These are phyloP conservation scores for Rubia tinctorum DNA, from an alignment of 305 asterid species.

Conservation along the genomic window DNA sequence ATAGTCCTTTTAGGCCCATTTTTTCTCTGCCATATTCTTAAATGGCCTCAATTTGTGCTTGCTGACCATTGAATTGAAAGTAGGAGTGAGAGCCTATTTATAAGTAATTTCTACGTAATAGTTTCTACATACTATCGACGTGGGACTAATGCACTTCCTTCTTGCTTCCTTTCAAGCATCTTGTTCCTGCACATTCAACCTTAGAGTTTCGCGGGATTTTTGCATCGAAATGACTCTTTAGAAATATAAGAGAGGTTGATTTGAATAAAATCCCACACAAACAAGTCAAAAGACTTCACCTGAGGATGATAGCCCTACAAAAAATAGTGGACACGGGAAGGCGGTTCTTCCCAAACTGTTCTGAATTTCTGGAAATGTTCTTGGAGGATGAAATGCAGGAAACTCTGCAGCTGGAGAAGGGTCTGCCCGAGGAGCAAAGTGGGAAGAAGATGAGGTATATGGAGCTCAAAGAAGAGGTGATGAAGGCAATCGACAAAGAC, in stretches of 20 bases:
- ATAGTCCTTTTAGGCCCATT: no score
- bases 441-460: conserved; percentile 56
- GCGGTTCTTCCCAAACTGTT: conserved; percentile 74
- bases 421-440: conserved; percentile 61
- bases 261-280: conserved; percentile 67
- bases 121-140: no score
- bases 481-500: conserved; percentile 78
- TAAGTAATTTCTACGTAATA: no score
- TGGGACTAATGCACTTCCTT: no score
- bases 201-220: conserved; percentile 62
- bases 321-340: conserved; percentile 80
- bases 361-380: conserved; percentile 52
- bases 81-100: no score
- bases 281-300: conserved; percentile 65
- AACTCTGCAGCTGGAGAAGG: conserved; percentile 52
- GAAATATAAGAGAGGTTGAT: conserved; percentile 60
- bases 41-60: no score
- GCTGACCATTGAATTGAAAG: no score
- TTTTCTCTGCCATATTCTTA: no score
- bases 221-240: conserved; percentile 40
- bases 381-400: conserved; percentile 67
- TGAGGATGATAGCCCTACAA: conserved; percentile 64
- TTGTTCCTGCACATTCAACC: conserved; percentile 62
- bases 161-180: no score
- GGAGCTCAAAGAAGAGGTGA: conserved; percentile 68